These are phyloP conservation scores for Teratosphaeria zuluensis DNA, from an alignment of 2,329 filamentous ascomycete species.

Conservation along the genomic window DNA sequence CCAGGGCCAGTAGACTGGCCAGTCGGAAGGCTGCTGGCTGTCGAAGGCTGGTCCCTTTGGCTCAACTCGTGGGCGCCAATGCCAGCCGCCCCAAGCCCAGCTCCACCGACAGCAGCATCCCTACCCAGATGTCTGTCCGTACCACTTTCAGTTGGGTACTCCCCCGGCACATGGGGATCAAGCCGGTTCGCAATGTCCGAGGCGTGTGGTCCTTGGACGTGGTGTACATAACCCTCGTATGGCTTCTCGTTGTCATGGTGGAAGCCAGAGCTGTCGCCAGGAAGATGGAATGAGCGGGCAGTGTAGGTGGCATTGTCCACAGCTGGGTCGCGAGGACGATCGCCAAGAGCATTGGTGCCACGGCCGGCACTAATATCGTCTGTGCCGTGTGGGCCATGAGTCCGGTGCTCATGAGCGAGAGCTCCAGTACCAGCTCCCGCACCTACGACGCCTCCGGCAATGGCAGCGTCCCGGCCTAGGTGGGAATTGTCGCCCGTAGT, in stretches of 20 bases:
- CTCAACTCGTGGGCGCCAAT: constrained; percentile 3
- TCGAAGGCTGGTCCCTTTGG: not conserved
- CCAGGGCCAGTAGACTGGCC: constrained; percentile 17
- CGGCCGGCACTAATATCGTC: constrained; percentile 5
- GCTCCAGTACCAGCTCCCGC: not conserved
- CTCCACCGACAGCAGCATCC: constrained; percentile 13
- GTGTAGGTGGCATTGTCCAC: constrained; percentile 18
- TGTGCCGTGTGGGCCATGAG: not conserved
- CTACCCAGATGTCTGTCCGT: constrained; percentile 9
- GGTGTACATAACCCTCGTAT: constrained; percentile 10
- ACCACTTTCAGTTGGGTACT: constrained; percentile 19
- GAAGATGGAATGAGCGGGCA: constrained; percentile 15
- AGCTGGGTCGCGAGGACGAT: constrained; percentile 4
- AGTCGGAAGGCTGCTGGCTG: not conserved
- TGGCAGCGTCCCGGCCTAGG: not conserved
- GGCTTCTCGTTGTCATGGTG: constrained; percentile 6
- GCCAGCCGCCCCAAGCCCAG: constrained; percentile 14
- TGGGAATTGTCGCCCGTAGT: not conserved
- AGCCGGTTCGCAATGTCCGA: constrained; percentile 17
- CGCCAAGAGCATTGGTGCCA: not conserved
- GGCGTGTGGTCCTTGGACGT: constrained; percentile 17
- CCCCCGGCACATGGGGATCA: constrained; percentile 27
- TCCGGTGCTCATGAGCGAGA: not conserved
- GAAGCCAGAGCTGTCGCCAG: constrained; percentile 3
- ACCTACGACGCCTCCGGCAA: not conserved